Evolutionary conservation across 768 basidiomycete species (phyloP), one percentile per base, ranked within the genome.

Genomic region (Sporobolomyces phaffii): DNA sequence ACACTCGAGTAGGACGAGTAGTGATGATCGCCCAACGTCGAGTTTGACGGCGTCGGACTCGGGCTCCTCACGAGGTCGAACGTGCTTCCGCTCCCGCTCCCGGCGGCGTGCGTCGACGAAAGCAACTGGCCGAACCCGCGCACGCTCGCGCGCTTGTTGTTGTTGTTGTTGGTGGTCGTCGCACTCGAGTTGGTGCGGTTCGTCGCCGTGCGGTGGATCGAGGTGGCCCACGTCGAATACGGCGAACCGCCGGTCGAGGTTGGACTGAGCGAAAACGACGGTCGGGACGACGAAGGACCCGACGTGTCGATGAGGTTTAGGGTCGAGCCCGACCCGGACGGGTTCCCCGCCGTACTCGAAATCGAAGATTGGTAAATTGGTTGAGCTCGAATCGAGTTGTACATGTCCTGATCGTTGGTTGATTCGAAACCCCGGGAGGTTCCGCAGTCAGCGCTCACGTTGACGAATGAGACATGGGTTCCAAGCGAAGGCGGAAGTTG

Each of bases 371-470:
- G 74, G 60, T 68, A 70, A 38, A 74, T 68, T 2, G 73, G 70
- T 44, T 69, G 64, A 20, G 28, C 6, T 41, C 93, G 92, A 78
- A 98, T 86, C 11, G 91, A 87, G 72, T 82, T 84, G 80, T 92
- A 99, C 83, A 99, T 94, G 75, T 99, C 96, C 90, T 93, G 70
- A 1, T n/a, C n/a, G n/a, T n/a, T 41, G n/a, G n/a, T n/a, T n/a
- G n/a, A n/a, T n/a, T n/a, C n/a, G n/a, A n/a, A 11, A 41, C 40
- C 40, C 40, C 9, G 38, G 38, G 38, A 17, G 38, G 38, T 38
- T 18, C 40, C 33, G 31, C 4, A 53, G 54, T n/a, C 17, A 60
- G 40, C 13, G 57, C 9, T 58, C 52, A 70, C 2, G 10, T 64
- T 62, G 47, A 4, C n/a, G n/a, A n/a, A n/a, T 22, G 45, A 11